Base-by-base conservation (phyloP, 2,329 filamentous ascomycete genomes). In the Amylocarpus encephaloides region DNA sequence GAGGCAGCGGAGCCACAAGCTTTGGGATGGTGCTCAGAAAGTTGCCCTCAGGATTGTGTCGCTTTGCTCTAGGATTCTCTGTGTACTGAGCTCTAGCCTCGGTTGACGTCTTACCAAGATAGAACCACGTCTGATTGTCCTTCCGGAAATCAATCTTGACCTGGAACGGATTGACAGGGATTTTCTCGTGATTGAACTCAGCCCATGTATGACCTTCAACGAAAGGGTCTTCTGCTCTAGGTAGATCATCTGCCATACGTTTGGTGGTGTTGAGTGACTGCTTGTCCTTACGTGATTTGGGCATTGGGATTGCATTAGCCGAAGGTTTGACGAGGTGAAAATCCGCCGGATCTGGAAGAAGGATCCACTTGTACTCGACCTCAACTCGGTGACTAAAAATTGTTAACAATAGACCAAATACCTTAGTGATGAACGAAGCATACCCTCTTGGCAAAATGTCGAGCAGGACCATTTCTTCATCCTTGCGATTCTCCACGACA, bases 31-130 rank as follows among this genome's bases (percentile, higher is more conserved):
- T 83, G 41, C 88, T 84, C 64, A 90, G 67, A 67, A 85, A 91
- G 64, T 85, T 86, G 58, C 82, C 83, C 68, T 79, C 83, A 2
- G 76, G 71, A 52, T 88, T 88, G 67, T 88, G 77, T 41, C 72
- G 71, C n/a, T 69, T 75, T 11, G 68, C 74, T 7, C 63, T 56
- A 39, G 78, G 80, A 68, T 95, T 83, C 62, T 93, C 87, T 4
- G 91, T 95, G 69, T 93, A 98, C 66, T 94, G 89, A 22, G 90
- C 85, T 67, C 85, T 90, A 48, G 89, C 86, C 64, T 97, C 92
- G 6, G 92, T 96, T 18, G 92, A 97, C 16, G 78, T 80, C 66
- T 82, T 82, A 30, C 88, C 88, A 53, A 98, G 76, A 66, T 96
- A 97, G 70, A 89, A 80, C 88, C 91, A 97, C 15, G 95, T 68